Evolutionary conservation across 2,329 filamentous ascomycete species (phyloP).

Genomic region (Phialocephala subalpina): DNA sequence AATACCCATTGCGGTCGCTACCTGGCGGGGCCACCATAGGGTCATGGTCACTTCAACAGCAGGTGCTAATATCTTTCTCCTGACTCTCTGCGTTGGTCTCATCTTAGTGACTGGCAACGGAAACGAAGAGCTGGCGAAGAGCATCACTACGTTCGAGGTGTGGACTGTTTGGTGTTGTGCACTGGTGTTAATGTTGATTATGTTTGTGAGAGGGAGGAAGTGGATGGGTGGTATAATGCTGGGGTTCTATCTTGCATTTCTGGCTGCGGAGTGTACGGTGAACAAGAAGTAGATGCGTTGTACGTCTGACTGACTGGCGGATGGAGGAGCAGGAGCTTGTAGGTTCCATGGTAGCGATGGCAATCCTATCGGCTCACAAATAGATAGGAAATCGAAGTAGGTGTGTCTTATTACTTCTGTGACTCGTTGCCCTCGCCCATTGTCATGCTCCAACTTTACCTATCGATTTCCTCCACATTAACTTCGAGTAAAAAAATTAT

Average conservation of each 20-base stretch:
- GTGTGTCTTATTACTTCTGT: no score
- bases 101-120: constrained; percentile 42
- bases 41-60: constrained; percentile 59
- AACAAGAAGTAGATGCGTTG: constrained; percentile 15
- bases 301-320: no score
- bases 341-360: no score
- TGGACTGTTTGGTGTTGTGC: constrained; percentile 39
- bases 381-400: no score
- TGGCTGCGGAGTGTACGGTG: constrained; percentile 23
- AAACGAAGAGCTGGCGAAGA: constrained; percentile 28
- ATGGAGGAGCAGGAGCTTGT: no score
- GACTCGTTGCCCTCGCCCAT: no score
- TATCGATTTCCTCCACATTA: no score
- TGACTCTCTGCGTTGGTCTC: constrained; percentile 57
- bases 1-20: constrained; percentile 56
- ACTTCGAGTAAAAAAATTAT: no score
- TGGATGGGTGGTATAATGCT: constrained; percentile 45
- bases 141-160: constrained; percentile 42
- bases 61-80: constrained; percentile 61
- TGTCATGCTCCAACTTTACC: no score
- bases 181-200: constrained; percentile 39
- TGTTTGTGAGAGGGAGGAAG: constrained; percentile 41
- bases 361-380: no score
- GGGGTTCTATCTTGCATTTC: constrained; percentile 42
- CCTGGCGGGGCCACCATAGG: constrained; percentile 54